phyloP scores from a whole-genome alignment of 2,329 filamentous ascomycete genomes.

The Fonsecaea erecta region DNA sequence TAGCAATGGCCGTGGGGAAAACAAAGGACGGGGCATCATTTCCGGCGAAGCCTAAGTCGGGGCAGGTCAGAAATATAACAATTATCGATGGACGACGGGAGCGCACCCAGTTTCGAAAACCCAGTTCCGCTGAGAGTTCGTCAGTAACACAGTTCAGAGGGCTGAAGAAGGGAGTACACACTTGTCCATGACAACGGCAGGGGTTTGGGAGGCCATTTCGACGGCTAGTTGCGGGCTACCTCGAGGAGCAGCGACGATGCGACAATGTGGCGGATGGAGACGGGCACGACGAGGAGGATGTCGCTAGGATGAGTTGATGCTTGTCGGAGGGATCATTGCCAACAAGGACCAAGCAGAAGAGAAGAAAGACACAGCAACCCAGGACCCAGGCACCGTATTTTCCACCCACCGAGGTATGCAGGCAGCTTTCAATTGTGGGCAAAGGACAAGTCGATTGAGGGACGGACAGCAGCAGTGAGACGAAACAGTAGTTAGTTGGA shows the following conservation, averaged over 20 bases:
- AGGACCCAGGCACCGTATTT: not conserved
- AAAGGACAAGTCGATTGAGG: constrained; percentile 4
- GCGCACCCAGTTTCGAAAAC: constrained; percentile 95
- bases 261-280: constrained; percentile 14
- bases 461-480: constrained; percentile 12
- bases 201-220: constrained; percentile 94
- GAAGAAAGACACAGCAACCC: not conserved
- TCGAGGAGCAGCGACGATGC: constrained; percentile 2
- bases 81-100: constrained; percentile 15
- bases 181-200: constrained; percentile 99
- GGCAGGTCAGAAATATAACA: constrained; percentile 22
- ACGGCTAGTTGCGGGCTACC: constrained; percentile 4
- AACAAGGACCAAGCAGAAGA: not conserved
- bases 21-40: constrained; percentile 99
- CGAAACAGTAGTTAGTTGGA: constrained; percentile 8
- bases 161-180: constrained; percentile 59
- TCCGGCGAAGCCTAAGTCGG: constrained; percentile 81
- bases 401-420: constrained; percentile 7
- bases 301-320: constrained; percentile 17
- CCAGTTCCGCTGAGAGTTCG: constrained; percentile 81
- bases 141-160: constrained; percentile 44
- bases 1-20: constrained; percentile 97
- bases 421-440: constrained; percentile 16
- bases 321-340: constrained; percentile 26
- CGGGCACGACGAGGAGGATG: constrained; percentile 7